Percentiles rank a stretch among this genome's conserved stretches.
These are phyloP conservation scores for Phaeosphaeriaceae sp. DNA, from an alignment of 2,329 filamentous ascomycete genomes.

Conservation along the genomic window DNA sequence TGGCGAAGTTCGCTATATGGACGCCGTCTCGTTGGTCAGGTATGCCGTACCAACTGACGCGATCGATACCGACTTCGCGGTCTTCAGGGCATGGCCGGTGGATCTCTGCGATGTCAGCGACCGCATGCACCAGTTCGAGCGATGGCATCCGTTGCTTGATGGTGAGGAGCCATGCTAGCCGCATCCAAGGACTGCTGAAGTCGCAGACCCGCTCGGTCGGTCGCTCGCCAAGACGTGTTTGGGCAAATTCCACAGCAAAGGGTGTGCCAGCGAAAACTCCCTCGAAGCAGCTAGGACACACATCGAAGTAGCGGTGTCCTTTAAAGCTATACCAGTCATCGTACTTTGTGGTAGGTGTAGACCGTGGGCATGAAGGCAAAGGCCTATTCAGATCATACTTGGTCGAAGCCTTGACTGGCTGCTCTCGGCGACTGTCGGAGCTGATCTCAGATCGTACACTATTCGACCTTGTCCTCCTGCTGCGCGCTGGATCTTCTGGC, in stretches of 20 bases:
- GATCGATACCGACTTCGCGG: conserved; percentile 54
- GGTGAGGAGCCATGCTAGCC: conserved; percentile 83
- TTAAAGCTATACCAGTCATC: conserved; percentile 84
- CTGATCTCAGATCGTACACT: conserved; percentile 35
- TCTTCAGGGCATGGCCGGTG: conserved; percentile 66
- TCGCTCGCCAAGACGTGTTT: conserved; percentile 64
- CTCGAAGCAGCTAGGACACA: conserved; percentile 82
- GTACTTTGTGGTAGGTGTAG: conserved; percentile 65
- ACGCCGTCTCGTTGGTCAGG: conserved; percentile 70
- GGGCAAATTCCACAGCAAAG: conserved; percentile 72
- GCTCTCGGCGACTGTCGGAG: conserved; percentile 31
- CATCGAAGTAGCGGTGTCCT: conserved; percentile 73
- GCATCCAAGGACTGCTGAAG: conserved; percentile 82
- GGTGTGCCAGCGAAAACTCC: conserved; percentile 72
- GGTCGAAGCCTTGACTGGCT: conserved; percentile 9
- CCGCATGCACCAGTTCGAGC: conserved; percentile 71
- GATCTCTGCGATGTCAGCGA: conserved; percentile 68
- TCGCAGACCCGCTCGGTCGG: conserved; percentile 73
- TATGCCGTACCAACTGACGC: conserved; percentile 77
- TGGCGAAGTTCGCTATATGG: conserved; percentile 73
- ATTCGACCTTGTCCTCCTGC: conserved; percentile 32
- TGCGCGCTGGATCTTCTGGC: conserved; percentile 30
- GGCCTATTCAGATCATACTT: conserved; percentile 30
- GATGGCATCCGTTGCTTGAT: conserved; percentile 72
- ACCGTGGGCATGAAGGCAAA: conserved; percentile 70